Evolutionary conservation across 1,284 basidiomycete species (phyloP).

Genomic region (Hymenochaete sp.): DNA sequence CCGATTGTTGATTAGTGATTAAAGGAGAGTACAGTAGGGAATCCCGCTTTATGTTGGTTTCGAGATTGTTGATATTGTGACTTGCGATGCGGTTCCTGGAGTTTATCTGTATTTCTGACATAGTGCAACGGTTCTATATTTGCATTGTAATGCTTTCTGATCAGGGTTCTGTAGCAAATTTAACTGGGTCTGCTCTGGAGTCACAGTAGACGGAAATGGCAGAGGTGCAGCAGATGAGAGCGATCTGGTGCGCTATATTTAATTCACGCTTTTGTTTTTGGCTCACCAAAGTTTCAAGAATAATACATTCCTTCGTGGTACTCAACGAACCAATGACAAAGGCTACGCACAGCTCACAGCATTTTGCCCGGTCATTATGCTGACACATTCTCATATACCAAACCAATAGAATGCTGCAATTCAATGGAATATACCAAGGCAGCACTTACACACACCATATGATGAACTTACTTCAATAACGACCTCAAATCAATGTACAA

Average conservation of each 20-base stretch:
- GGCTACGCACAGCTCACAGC: neutral
- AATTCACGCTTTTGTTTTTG: neutral
- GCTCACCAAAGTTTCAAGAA: neutral
- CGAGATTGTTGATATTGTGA: neutral
- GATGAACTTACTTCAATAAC: slow-evolving; percentile 21
- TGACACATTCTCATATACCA: slow-evolving; percentile 17
- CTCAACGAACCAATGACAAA: neutral
- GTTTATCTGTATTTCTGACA: neutral
- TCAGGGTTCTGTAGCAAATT: neutral
- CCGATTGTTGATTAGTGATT: slow-evolving; percentile 11
- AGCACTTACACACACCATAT: slow-evolving; percentile 18
- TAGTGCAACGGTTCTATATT: neutral
- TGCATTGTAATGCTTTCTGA: neutral
- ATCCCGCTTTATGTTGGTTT: neutral
- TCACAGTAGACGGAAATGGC: neutral
- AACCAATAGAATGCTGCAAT: neutral
- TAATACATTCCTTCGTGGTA: neutral
- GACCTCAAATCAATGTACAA: slow-evolving; percentile 19
- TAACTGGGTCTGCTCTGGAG: neutral
- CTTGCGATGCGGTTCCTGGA: neutral
- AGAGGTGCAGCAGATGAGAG: neutral
- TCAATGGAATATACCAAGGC: neutral
- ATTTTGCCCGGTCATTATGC: slow-evolving; percentile 5
- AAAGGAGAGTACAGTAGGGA: slow-evolving; percentile 16
- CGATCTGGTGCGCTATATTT: neutral